Conservation (phyloP, 208 protist species). For the Crithidia mellificae region DNA sequence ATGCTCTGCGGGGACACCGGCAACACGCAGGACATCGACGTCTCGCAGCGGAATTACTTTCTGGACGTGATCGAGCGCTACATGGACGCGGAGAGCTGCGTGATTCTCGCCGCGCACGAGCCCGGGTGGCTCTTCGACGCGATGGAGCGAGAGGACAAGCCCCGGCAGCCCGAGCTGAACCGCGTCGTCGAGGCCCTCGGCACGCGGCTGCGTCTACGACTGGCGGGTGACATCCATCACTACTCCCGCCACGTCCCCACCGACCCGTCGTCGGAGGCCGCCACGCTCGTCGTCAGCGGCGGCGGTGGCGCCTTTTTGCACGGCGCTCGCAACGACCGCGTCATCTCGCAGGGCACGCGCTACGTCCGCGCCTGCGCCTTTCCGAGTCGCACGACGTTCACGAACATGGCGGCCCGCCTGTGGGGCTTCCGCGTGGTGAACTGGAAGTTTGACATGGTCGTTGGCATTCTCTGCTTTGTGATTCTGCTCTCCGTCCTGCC, state of each 20-base stretch:
- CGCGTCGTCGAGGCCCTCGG: constrained; percentile 55
- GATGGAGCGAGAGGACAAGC: constrained; percentile 41
- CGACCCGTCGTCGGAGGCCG: constrained; percentile 53
- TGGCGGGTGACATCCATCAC: constrained; percentile 87
- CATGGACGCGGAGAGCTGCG: constrained; percentile 73
- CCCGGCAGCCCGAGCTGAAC: constrained; percentile 62
- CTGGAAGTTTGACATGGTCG: constrained; percentile 87
- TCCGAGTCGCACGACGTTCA: constrained; percentile 61
- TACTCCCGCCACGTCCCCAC: constrained; percentile 78
- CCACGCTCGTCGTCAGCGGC: constrained; percentile 78
- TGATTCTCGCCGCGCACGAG: constrained; percentile 71
- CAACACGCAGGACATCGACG: constrained; percentile 76
- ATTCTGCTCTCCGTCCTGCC: constrained; percentile 71
- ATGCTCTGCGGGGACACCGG: constrained; percentile 83
- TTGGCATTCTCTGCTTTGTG: constrained; percentile 63
- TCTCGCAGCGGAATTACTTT: constrained; percentile 86
- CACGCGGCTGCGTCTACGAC: constrained; percentile 62
- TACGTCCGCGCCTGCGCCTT: constrained; percentile 66
- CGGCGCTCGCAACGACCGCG: constrained; percentile 49
- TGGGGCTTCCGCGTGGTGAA: constrained; percentile 81
- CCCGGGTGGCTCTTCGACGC: constrained; percentile 79
- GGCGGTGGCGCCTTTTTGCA: constrained; percentile 86
- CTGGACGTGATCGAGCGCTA: constrained; percentile 66
- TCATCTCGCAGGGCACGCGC: constrained; percentile 65
- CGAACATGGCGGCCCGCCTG: constrained; percentile 59